A percentile compares a stretch with the other conserved stretches of the same genome.
These are phyloP conservation scores for Avena insularis DNA, from an alignment of 176 grass and related monocot genomes.

Conservation along the genomic window DNA sequence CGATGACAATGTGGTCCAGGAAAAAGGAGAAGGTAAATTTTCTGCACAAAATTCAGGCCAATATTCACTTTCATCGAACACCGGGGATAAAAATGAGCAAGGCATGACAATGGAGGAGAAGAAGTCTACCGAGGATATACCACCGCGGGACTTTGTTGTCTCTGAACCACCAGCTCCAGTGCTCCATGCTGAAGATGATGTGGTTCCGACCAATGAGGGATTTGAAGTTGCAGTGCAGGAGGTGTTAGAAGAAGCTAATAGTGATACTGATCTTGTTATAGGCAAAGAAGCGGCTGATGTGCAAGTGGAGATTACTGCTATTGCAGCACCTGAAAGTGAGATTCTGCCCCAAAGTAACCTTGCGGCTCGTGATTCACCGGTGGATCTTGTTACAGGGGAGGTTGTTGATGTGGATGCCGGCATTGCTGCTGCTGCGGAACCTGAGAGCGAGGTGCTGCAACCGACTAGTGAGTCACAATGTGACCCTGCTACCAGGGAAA, in stretches of 20 bases:
- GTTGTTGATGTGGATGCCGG: background rate
- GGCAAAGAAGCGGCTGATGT: background rate
- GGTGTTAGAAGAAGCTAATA: background rate
- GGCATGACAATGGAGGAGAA: background rate
- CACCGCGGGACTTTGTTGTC: background rate
- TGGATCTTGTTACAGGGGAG: background rate
- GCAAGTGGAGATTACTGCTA: background rate
- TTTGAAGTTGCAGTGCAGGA: background rate
- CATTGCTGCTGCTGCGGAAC: background rate
- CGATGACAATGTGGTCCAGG: background rate
- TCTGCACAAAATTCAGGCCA: background rate
- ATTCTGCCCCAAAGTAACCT: background rate
- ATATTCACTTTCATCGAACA: background rate
- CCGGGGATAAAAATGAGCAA: background rate
- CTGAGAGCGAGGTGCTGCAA: background rate
- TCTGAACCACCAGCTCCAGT: background rate
- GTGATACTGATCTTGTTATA: background rate
- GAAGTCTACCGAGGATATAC: background rate
- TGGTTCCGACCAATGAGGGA: background rate
- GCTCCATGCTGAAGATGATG: background rate
- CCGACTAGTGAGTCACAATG: background rate
- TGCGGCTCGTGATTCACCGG: background rate
- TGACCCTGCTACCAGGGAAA: background rate
- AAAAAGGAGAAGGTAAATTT: background rate
- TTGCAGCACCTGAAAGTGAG: conserved; percentile 10